Evolutionary conservation across 306 rosid genomes (phyloP), one percentile per base, ranked within the genome.

Genomic region (Begonia fuchsioides): DNA sequence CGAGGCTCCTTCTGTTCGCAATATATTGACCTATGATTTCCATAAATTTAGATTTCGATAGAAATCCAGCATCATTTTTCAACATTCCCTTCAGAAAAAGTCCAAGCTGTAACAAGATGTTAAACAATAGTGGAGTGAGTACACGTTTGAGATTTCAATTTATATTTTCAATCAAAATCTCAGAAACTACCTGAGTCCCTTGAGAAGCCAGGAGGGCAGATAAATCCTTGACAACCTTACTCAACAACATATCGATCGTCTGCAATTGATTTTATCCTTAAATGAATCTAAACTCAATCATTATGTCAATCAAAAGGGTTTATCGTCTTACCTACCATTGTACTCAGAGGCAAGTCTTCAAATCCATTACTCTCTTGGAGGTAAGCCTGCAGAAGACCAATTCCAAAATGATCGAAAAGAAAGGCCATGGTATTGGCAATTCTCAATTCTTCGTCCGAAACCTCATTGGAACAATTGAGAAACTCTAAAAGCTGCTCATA

Each of bases 311-410:
- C 62, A 63, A 16, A 64, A 73, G 45, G 45, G n/a, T 41, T n/a
- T 10, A 4, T 68, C 46, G 51, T 76, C 97, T 84, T 90, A 90
- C 95, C 97, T 64, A 90, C 97, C 97, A 67, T 84, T 84, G 84
- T 68, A 90, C 81, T 90, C 71, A 90, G 54, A 32, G 95, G 93
- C 32, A 74, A 64, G 54, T 84, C 95, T 48, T 74, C 84, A 47
- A 68, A 45, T 43, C 54, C 83, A 49, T 74, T 70, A 16, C 62
- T 47, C 77, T 90, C 95, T 55, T 64, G 77, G 53, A 90, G 77
- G 68, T 74, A 90, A 54, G 95, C 90, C 63, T 70, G 90, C 39
- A 90, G 77, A 57, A 84, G 86, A 53, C 75, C 76, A 61, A 90
- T 90, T 57, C 93, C 90, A 60, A 81, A 84, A 15, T 63, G 84